Conservation (phyloP, 2,329 filamentous ascomycete species). For the Pseudophaeomoniella oleicola region DNA sequence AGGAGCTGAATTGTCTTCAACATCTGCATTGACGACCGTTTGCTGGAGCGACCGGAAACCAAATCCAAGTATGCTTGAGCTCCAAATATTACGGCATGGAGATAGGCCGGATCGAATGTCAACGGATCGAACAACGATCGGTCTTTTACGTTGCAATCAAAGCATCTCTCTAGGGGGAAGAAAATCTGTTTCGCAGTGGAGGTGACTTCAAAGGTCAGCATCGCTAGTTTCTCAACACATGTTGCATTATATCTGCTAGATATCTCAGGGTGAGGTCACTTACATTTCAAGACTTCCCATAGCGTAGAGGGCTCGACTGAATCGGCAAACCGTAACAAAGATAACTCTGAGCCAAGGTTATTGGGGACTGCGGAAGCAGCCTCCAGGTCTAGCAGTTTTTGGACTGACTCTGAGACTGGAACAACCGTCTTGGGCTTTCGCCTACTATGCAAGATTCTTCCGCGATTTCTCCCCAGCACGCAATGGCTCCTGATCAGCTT, state of each 20-base stretch:
- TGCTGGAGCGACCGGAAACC: conserved; percentile 7
- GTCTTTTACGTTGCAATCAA: conserved; percentile 14
- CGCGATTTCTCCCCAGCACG: conserved; percentile 6
- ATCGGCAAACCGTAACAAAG: conserved; percentile 14
- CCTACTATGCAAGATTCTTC: neutral
- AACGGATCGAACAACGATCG: conserved; percentile 17
- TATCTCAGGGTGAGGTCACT: too few relatives aligned
- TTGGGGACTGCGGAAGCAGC: conserved; percentile 2
- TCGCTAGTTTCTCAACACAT: neutral
- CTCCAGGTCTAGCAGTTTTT: conserved; percentile 1
- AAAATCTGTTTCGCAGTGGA: conserved; percentile 17
- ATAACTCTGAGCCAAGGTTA: conserved; percentile 9
- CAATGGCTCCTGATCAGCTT: conserved; percentile 8
- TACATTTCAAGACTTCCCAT: conserved; percentile 16
- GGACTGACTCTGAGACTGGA: neutral
- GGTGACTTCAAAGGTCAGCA: conserved; percentile 13
- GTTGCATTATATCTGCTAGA: neutral
- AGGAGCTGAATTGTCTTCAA: conserved; percentile 16
- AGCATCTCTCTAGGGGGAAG: conserved; percentile 18
- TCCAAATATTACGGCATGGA: conserved; percentile 22
- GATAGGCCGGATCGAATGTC: conserved; percentile 17
- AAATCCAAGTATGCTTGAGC: conserved; percentile 18
- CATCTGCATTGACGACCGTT: conserved; percentile 11
- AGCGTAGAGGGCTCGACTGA: conserved; percentile 14
- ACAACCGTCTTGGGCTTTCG: neutral